phyloP scores from a whole-genome alignment of 2,329 filamentous ascomycete species.

The Fusarium globosum region DNA sequence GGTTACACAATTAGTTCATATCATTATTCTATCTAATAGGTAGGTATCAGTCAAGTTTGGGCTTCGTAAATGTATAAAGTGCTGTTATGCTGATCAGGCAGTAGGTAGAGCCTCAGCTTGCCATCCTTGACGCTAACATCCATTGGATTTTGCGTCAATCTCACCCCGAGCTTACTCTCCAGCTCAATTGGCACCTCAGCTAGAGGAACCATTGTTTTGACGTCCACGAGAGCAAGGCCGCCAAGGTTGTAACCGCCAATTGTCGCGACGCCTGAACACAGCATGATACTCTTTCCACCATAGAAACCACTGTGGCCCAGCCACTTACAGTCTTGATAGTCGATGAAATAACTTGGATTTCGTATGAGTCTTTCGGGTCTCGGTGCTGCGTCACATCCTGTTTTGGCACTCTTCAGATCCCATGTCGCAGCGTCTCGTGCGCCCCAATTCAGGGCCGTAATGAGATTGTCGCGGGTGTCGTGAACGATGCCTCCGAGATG shows the following conservation, averaged over 20 bases:
- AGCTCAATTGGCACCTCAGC: conserved; percentile 59
- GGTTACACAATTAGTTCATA: neutral
- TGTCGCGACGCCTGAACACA: conserved; percentile 59
- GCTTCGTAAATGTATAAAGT: conserved; percentile 61
- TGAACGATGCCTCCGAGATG: conserved; percentile 61
- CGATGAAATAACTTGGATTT: conserved; percentile 58
- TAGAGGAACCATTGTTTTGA: conserved; percentile 56
- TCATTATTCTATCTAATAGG: neutral
- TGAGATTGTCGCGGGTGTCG: conserved; percentile 48
- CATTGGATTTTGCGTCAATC: conserved; percentile 61
- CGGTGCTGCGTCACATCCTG: conserved; percentile 32
- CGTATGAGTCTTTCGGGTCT: conserved; percentile 31
- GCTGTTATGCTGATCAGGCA: conserved; percentile 60
- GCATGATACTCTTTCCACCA: conserved; percentile 55
- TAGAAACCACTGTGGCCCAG: conserved; percentile 55
- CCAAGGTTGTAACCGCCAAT: conserved; percentile 52
- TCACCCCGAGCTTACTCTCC: conserved; percentile 51
- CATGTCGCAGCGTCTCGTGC: conserved; percentile 54
- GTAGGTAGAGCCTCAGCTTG: conserved; percentile 57
- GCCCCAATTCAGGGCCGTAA: conserved; percentile 61
- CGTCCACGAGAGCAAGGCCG: conserved; percentile 60
- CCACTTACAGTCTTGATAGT: conserved; percentile 65
- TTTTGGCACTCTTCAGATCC: conserved; percentile 38
- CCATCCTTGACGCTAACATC: conserved; percentile 58
- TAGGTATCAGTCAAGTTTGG: conserved; percentile 25